phyloP scores from a whole-genome alignment of 1,284 basidiomycete genomes.

The Trichosporon sp. region DNA sequence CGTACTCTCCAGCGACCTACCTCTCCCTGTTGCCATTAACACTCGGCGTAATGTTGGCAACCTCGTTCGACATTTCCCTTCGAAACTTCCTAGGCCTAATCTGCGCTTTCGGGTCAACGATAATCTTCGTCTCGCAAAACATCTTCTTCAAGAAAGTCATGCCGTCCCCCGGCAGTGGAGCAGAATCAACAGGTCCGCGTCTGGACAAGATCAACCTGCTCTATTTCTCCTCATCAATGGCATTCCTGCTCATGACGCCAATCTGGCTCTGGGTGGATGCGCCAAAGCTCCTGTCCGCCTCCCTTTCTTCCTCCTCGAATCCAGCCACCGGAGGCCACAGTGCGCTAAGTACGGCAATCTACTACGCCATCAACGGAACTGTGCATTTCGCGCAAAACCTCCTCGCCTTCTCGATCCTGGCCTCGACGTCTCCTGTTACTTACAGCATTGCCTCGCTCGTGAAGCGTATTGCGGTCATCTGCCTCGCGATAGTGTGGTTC shows the following conservation, averaged over 20 bases:
- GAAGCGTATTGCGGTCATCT: conserved; percentile 97
- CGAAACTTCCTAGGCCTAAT: conserved; percentile 76
- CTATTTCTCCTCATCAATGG: conserved; percentile 90
- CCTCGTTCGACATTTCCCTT: conserved; percentile 82
- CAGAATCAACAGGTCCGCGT: conserved; percentile 51
- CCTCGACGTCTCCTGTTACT: conserved; percentile 93
- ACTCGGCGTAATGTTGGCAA: conserved; percentile 93
- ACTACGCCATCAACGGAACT: conserved; percentile 85
- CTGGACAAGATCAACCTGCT: conserved; percentile 96
- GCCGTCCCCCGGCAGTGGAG: conserved; percentile 56
- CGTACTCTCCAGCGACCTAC: conserved; percentile 87
- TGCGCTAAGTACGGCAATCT: conserved; percentile 49
- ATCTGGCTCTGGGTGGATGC: conserved; percentile 86
- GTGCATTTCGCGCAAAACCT: conserved; percentile 97
- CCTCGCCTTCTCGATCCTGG: conserved; percentile 92
- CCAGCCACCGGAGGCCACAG: too few relatives aligned
- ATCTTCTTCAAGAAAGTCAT: conserved; percentile 99
- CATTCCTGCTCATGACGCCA: conserved; percentile 89
- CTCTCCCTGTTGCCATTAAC: conserved; percentile 90
- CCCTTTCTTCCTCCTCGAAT: conserved; percentile 24
- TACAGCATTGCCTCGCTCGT: conserved; percentile 97
- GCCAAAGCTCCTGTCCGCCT: conserved; percentile 57
- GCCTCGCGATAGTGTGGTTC: conserved; percentile 97
- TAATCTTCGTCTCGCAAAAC: conserved; percentile 96
- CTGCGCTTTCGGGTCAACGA: conserved; percentile 87